Conservation (phyloP, 768 basidiomycete genomes). For the Lactarius quietus region DNA sequence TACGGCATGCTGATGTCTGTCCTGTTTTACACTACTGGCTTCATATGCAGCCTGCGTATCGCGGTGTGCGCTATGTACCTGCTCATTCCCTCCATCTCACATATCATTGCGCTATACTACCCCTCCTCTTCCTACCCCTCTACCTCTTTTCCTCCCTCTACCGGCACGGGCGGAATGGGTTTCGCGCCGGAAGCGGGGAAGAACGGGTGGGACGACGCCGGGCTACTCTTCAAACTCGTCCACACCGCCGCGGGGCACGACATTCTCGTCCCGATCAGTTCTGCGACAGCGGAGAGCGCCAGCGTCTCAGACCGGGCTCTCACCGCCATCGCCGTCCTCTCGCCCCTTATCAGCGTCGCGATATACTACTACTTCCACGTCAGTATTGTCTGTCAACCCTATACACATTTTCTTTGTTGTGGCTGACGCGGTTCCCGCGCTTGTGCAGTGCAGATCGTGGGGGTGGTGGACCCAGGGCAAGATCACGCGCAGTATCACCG, state of each 20-base stretch:
- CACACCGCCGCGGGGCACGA: conserved; percentile 6
- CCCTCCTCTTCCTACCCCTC: background rate
- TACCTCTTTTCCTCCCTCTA: background rate
- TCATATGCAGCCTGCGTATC: background rate
- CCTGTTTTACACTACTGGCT: conserved; percentile 9
- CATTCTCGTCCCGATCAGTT: conserved; percentile 2
- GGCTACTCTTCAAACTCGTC: conserved; percentile 9
- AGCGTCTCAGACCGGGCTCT: background rate
- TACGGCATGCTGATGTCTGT: conserved; percentile 14
- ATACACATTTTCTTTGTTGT: background rate
- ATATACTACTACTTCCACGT: background rate
- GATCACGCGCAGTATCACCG: background rate
- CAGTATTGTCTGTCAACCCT: background rate
- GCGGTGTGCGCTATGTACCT: background rate
- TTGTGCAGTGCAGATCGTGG: background rate
- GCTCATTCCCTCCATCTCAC: background rate
- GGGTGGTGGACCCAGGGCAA: background rate
- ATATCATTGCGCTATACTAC: background rate
- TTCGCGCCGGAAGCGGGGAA: background rate
- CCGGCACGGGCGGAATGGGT: background rate
- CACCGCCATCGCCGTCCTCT: background rate
- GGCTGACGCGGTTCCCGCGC: too few species aligned
- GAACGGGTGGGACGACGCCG: background rate
- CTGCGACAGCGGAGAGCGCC: background rate
- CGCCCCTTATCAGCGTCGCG: background rate